A percentile compares a stretch with the other conserved stretches of the same genome.
phyloP scores from a whole-genome alignment of 805 yeast species.

The Ogataea thermomethanolica region DNA sequence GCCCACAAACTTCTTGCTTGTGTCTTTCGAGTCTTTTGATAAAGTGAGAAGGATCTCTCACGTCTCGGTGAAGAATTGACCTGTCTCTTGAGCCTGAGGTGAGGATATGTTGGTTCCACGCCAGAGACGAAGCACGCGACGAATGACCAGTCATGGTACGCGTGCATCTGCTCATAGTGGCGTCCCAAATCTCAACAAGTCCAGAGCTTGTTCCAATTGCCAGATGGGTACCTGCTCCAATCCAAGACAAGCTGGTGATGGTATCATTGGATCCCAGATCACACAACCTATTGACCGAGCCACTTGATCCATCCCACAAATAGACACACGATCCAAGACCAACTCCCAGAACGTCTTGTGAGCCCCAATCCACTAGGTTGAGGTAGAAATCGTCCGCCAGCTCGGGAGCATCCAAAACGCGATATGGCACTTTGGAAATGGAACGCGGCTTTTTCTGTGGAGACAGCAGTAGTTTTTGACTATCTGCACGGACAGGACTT shows the following conservation, averaged over 20 bases:
- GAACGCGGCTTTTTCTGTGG: slow-evolving; percentile 78
- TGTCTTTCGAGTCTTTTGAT: slow-evolving; percentile 67
- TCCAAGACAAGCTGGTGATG: slow-evolving; percentile 88
- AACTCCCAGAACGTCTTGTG: slow-evolving; percentile 82
- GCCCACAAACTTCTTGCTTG: slow-evolving; percentile 93
- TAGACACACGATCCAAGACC: slow-evolving; percentile 87
- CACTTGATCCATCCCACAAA: slow-evolving; percentile 84
- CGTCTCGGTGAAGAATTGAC: slow-evolving; percentile 84
- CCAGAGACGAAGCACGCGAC: slow-evolving; percentile 77
- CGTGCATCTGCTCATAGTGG: slow-evolving; percentile 72
- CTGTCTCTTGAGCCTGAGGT: slow-evolving; percentile 87
- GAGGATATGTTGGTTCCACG: slow-evolving; percentile 92
- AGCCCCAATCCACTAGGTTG: slow-evolving; percentile 94
- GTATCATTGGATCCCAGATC: slow-evolving; percentile 62
- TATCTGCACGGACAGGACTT: slow-evolving; percentile 86
- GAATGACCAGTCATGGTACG: slow-evolving; percentile 92
- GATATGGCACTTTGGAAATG: slow-evolving; percentile 81
- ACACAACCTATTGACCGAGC: slow-evolving; percentile 77
- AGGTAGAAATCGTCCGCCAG: slow-evolving; percentile 90
- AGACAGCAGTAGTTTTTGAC: slow-evolving; percentile 72
- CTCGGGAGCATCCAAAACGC: slow-evolving; percentile 95
- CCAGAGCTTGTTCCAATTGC: slow-evolving; percentile 91
- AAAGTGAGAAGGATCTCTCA: slow-evolving; percentile 79
- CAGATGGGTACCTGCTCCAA: slow-evolving; percentile 88
- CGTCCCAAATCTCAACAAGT: slow-evolving; percentile 93